Percentiles rank a stretch among this genome's conserved stretches.
phyloP scores from a whole-genome alignment of 176 grass and related monocot species.

The Paspalum vaginatum region DNA sequence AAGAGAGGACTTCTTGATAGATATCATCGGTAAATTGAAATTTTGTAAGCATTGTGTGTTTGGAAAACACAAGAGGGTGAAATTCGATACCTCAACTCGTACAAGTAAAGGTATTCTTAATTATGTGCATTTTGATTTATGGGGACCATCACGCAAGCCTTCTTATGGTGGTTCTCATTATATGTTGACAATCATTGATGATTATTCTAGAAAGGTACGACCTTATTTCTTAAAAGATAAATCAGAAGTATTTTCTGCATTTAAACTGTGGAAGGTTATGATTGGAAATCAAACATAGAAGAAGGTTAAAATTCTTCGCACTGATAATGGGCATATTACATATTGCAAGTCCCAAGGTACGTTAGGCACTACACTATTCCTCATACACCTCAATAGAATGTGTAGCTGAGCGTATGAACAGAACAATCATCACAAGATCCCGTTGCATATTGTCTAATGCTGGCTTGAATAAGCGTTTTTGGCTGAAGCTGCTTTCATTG shows the following conservation, averaged over 20 bases:
- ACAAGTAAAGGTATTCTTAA: too few relatives aligned
- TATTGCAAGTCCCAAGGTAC: background rate
- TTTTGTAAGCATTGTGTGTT: too few relatives aligned
- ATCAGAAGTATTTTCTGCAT: background rate
- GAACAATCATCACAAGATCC: background rate
- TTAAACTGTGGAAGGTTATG: background rate
- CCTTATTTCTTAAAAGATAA: background rate
- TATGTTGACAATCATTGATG: background rate
- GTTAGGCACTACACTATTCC: background rate
- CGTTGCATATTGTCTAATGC: background rate
- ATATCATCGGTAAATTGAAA: too few relatives aligned
- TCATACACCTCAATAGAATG: background rate
- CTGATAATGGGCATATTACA: background rate
- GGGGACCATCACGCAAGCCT: too few relatives aligned
- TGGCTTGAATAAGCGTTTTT: background rate
- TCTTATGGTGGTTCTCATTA: background rate
- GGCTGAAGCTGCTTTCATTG: background rate
- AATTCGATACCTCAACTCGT: too few relatives aligned
- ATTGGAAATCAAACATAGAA: background rate
- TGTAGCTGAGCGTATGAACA: constrained; percentile 2
- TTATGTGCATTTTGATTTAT: too few relatives aligned
- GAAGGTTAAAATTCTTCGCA: background rate
- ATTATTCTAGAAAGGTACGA: background rate
- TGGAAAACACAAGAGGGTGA: too few relatives aligned
- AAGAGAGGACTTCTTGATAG: too few relatives aligned